These are phyloP conservation scores for Tylopilus balloui DNA, from an alignment of 768 basidiomycete species.

Conservation along the genomic window DNA sequence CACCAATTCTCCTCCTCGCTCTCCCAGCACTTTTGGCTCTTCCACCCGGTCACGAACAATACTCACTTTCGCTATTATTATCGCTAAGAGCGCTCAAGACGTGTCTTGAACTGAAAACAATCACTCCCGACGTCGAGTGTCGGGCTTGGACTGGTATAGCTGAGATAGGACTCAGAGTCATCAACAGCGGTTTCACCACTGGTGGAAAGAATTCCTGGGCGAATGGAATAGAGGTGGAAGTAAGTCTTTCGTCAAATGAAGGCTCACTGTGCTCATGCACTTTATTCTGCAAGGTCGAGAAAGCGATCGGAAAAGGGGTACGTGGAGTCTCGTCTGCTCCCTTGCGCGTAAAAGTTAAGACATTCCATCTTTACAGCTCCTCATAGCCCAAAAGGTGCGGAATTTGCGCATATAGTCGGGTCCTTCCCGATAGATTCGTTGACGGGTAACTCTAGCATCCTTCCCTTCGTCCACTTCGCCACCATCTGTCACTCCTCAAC, in stretches of 20 bases:
- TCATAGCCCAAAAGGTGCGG: conserved; percentile 57
- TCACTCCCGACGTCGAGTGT: conserved; percentile 61
- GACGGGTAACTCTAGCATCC: conserved; percentile 46
- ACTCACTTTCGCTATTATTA: conserved; percentile 51
- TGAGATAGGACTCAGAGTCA: conserved; percentile 60
- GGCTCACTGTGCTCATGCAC: neutral
- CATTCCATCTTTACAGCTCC: conserved; percentile 32
- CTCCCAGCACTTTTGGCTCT: conserved; percentile 58
- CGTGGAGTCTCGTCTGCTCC: conserved; percentile 26
- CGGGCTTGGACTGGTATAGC: conserved; percentile 66
- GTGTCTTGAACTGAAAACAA: conserved; percentile 46
- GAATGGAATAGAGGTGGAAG: conserved; percentile 52
- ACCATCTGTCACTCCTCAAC: conserved; percentile 57
- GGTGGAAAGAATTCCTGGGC: conserved; percentile 40
- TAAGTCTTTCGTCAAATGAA: conserved; percentile 21
- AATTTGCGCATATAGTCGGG: conserved; percentile 2
- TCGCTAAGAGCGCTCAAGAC: conserved; percentile 53
- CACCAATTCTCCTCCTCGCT: conserved; percentile 51
- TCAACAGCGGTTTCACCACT: conserved; percentile 41
- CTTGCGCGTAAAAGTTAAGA: neutral
- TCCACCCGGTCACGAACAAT: conserved; percentile 57
- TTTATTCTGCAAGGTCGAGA: conserved; percentile 43
- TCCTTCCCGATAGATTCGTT: neutral
- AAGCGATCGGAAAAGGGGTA: conserved; percentile 66
- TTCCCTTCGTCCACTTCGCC: conserved; percentile 55